Percentiles rank a stretch among this genome's conserved stretches.
Evolutionary conservation across 1,139 yeast genomes (phyloP).

Genomic region (Magnusiomyces suaveolens): DNA sequence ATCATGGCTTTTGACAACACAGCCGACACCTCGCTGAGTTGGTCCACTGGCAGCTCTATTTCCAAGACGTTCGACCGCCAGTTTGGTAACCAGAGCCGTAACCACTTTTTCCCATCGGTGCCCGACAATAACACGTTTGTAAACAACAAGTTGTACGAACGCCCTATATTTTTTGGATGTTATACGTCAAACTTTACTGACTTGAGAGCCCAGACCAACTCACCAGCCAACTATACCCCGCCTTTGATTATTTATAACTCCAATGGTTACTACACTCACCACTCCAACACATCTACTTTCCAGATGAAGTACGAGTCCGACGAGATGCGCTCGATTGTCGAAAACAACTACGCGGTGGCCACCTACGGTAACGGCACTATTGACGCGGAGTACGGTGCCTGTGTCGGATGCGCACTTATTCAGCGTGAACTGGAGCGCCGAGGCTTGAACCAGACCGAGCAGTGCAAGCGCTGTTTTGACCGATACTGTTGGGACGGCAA

Average conservation of each 20-base stretch:
- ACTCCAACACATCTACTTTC: slow-evolving; percentile 65
- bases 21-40: slow-evolving; percentile 55
- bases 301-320: slow-evolving; percentile 51
- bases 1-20: slow-evolving; percentile 78
- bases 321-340: slow-evolving; percentile 52
- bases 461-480: slow-evolving; percentile 63
- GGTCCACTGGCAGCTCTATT: slow-evolving; percentile 63
- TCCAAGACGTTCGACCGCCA: slow-evolving; percentile 46
- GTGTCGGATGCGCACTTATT: slow-evolving; percentile 80
- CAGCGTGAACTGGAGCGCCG: slow-evolving; percentile 73
- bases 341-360: slow-evolving; percentile 73
- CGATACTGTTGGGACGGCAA: slow-evolving; percentile 59
- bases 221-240: too few species aligned
- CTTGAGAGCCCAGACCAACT: too few species aligned
- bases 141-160: slow-evolving; percentile 36
- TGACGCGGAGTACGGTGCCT: too few species aligned
- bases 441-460: slow-evolving; percentile 52
- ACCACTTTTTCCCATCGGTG: slow-evolving; percentile 80
- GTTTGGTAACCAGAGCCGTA: slow-evolving; percentile 30
- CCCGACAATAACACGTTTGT: slow-evolving; percentile 64
- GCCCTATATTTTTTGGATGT: slow-evolving; percentile 20
- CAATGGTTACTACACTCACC: slow-evolving; percentile 56
- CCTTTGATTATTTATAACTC: slow-evolving; percentile 77
- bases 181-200: too few species aligned
- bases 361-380: slow-evolving; percentile 65